Evolutionary conservation across 2,329 filamentous ascomycete species (phyloP).

Genomic region (Pseudogymnoascus sp.): DNA sequence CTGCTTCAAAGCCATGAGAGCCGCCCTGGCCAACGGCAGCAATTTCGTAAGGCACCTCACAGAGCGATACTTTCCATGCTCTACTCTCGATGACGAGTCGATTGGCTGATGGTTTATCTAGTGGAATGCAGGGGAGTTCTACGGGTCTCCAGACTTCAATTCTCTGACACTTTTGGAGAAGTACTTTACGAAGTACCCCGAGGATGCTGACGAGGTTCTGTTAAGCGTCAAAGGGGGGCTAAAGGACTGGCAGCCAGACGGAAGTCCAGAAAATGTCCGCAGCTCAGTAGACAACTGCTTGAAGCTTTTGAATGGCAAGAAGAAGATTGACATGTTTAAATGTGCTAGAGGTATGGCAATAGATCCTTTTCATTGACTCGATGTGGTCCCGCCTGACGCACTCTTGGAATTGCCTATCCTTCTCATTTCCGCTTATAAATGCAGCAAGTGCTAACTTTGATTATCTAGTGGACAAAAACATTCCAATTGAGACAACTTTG

Average conservation of each 20-base stretch:
- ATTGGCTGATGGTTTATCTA: conserved; percentile 30
- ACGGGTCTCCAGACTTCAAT: conserved; percentile 54
- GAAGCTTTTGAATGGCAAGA: conserved; percentile 40
- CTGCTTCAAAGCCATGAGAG: conserved; percentile 50
- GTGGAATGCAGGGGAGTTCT: conserved; percentile 62
- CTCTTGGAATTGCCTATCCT: not conserved
- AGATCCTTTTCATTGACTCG: not conserved
- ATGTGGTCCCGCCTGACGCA: not conserved
- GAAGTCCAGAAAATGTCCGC: conserved; percentile 48
- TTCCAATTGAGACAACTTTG: conserved; percentile 37
- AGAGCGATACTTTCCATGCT: not conserved
- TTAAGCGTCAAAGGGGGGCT: conserved; percentile 57
- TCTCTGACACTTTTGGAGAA: conserved; percentile 52
- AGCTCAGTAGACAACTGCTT: conserved; percentile 54
- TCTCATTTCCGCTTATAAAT: not conserved
- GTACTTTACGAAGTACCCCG: conserved; percentile 59
- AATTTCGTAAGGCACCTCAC: conserved; percentile 29
- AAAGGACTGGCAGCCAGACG: conserved; percentile 40
- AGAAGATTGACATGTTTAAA: conserved; percentile 51
- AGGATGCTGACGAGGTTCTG: conserved; percentile 56
- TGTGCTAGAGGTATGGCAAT: conserved; percentile 36
- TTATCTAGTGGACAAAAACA: conserved; percentile 37
- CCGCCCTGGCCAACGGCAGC: conserved; percentile 41
- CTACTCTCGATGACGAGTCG: conserved; percentile 18
- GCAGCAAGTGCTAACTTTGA: not conserved